Base-by-base conservation (phyloP, 2,329 filamentous ascomycete species). In the Penicillium sp. region DNA sequence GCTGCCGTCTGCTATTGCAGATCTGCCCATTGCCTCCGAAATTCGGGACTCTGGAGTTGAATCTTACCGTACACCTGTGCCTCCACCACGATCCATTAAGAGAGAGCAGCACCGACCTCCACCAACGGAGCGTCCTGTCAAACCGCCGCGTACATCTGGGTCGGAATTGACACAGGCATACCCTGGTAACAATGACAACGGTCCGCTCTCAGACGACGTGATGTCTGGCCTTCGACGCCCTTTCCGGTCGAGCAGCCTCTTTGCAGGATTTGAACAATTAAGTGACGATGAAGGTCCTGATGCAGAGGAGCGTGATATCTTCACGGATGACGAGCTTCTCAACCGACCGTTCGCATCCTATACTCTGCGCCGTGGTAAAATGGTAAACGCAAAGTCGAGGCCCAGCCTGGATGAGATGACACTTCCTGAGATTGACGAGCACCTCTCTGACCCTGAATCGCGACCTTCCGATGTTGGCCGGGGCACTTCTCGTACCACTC, bases 161-260 rank as follows among this genome's bases (percentile, higher is more conserved):
- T 48, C 40, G 53, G 75, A 70, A 46, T 76, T 72, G 17, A 74
- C 79, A 29, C 82, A 90, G 56, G 75, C 78, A 2, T 90, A 89
- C 59, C 83, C 84, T 2, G 84, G 83, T 0, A 87, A 88, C 61
- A 89, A 90, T 54, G 86, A 93, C 54, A 83, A 90, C 55, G 85
- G 85, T 0, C 84, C 86, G 2, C 68, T 89, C 27, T 81, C 82
- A 1, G 70, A 65, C 14, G 67, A 72, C 39, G 74, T 79, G 10
- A 77, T 74, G 37, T 74, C 76, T 2, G 77, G 81, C 2, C 73
- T 85, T 59, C 78, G 83, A 45, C 78, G 83, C 11, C 85, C 86
- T 1, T 82, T 86, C 57, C 77, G 87, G 39, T 83, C 87, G 33
- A 91, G 86, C 65, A 93, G 86, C 59, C 71, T 94, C n/a, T 93